Conservation (phyloP, 2,329 filamentous ascomycete species). For the Diaporthe sp. region DNA sequence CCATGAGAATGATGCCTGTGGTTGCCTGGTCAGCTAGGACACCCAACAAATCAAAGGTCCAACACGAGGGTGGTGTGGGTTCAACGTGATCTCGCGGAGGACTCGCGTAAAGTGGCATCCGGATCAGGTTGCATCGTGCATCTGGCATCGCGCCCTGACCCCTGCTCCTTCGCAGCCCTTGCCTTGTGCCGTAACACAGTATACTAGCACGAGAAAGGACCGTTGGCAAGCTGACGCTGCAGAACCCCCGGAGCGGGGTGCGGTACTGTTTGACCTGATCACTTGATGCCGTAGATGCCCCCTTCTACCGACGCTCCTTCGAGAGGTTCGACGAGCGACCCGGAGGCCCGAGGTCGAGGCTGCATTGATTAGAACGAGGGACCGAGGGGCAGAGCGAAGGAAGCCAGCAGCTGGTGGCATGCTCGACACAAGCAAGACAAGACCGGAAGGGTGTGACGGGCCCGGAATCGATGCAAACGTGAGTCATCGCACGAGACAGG, state of each 20-base stretch:
- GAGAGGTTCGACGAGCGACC: neutral
- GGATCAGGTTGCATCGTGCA: conserved; percentile 35
- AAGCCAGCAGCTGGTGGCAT: neutral
- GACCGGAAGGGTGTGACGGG: conserved; percentile 25
- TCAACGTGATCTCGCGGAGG: conserved; percentile 45
- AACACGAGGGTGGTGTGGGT: conserved; percentile 42
- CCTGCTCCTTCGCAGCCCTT: conserved; percentile 7
- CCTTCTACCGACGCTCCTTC: neutral
- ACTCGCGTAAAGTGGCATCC: conserved; percentile 49
- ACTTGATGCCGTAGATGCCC: neutral
- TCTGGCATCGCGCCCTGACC: conserved; percentile 29
- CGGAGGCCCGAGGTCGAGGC: neutral
- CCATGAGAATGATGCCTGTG: conserved; percentile 28
- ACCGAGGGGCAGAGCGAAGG: neutral
- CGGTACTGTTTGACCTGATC: neutral
- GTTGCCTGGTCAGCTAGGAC: conserved; percentile 35
- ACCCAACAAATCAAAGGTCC: conserved; percentile 41
- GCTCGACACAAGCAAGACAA: conserved; percentile 19
- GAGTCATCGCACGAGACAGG: conserved; percentile 39
- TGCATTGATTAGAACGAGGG: neutral
- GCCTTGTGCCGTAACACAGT: neutral
- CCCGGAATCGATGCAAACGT: conserved; percentile 25
- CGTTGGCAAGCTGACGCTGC: neutral
- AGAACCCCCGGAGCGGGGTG: too few species aligned
- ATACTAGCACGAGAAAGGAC: neutral